Percentiles rank a stretch among this genome's conserved stretches.
Evolutionary conservation across 164 flowering plant genomes (phyloP).

Genomic region (Berberis thunbergii): DNA sequence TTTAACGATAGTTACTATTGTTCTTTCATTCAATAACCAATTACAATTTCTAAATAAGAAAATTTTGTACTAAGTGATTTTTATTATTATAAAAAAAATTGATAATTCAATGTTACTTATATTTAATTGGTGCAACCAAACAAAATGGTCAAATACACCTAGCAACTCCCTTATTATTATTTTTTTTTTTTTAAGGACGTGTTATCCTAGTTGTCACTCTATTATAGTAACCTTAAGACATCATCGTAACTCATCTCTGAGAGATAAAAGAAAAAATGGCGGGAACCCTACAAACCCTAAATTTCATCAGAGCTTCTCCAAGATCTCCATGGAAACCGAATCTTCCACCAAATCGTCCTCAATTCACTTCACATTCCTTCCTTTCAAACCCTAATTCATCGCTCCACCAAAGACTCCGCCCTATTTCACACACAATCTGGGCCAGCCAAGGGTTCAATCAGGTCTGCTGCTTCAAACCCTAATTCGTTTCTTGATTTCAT

Average conservation of each 20-base stretch:
- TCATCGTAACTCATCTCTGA: background rate
- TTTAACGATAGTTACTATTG: no score
- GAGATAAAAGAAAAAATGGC: background rate
- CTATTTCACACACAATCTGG: background rate
- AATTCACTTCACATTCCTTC: background rate
- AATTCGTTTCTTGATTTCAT: background rate
- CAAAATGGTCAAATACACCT: no score
- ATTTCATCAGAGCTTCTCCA: background rate
- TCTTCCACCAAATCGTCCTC: background rate
- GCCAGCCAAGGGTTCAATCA: background rate
- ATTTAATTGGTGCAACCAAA: no score
- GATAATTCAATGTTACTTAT: no score
- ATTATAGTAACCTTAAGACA: background rate
- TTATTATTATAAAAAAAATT: no score
- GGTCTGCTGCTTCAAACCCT: background rate
- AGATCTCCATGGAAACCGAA: background rate
- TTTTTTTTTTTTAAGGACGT: no score
- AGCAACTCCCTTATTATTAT: no score
- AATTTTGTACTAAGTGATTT: no score
- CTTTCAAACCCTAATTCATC: background rate
- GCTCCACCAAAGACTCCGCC: background rate
- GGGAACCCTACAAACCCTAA: constrained; percentile 6
- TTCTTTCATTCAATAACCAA: no score
- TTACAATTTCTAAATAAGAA: no score
- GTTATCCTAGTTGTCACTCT: no score